These are phyloP conservation scores for Massarina eburnea DNA, from an alignment of 2,329 filamentous ascomycete genomes.

Conservation along the genomic window DNA sequence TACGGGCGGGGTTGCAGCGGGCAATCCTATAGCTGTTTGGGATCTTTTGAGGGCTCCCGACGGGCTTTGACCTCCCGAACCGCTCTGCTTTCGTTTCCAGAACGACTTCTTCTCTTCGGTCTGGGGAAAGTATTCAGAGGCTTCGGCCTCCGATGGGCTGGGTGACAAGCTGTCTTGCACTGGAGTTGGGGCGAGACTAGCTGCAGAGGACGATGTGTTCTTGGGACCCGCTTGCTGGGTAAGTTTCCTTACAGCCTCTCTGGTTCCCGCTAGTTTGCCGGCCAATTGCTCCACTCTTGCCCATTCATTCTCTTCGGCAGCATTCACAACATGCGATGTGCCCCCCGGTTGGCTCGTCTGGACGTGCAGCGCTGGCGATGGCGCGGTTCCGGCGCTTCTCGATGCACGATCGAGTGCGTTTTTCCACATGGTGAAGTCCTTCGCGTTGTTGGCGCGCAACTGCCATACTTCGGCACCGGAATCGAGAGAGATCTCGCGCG, in stretches of 20 bases:
- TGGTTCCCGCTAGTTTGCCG: constrained; percentile 80
- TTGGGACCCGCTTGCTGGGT: constrained; percentile 81
- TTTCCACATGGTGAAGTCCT: constrained; percentile 88
- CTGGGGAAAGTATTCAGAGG: constrained; percentile 59
- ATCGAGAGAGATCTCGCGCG: constrained; percentile 92
- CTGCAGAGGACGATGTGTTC: constrained; percentile 43
- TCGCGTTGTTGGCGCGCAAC: constrained; percentile 75
- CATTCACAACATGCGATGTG: constrained; percentile 20
- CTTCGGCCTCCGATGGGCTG: constrained; percentile 47
- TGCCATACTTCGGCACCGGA: constrained; percentile 98
- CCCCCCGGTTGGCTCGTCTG: constrained; percentile 23
- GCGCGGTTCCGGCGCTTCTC: constrained; percentile 46
- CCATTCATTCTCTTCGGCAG: constrained; percentile 80
- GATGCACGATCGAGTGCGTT: constrained; percentile 81
- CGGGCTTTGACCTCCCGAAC: constrained; percentile 45
- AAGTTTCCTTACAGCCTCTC: constrained; percentile 83
- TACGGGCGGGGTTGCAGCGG: constrained; percentile 39
- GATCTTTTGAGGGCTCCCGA: constrained; percentile 51
- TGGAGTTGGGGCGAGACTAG: constrained; percentile 38
- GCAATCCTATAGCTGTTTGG: constrained; percentile 54
- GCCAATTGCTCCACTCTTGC: constrained; percentile 81
- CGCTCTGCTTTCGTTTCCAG: constrained; percentile 86
- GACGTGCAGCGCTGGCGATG: constrained; percentile 34
- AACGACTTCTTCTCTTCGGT: constrained; percentile 69
- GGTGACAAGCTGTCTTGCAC: constrained; percentile 36